phyloP scores from a whole-genome alignment of 345 rosid species.

The Salix dunnii region DNA sequence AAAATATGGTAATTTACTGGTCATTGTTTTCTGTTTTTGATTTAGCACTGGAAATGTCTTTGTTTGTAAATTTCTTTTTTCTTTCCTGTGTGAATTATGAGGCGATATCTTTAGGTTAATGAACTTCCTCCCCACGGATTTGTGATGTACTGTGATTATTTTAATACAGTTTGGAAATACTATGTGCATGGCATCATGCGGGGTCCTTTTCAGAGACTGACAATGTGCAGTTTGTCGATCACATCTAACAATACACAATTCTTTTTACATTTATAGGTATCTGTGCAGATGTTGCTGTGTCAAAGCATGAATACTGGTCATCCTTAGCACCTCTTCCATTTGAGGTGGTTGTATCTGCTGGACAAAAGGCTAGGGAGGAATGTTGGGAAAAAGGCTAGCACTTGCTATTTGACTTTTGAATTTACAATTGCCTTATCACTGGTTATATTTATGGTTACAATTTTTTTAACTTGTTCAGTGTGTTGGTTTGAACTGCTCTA shows the following conservation, averaged over 20 bases:
- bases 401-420: conserved; percentile 6
- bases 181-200: neutral
- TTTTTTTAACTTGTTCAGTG: conserved; percentile 3
- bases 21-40: conserved; percentile 2
- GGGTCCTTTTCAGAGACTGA: conserved; percentile 4
- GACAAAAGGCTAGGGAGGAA: conserved; percentile 90
- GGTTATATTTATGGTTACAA: neutral
- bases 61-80: neutral
- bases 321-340: conserved; percentile 95
- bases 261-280: conserved; percentile 48
- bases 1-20: conserved; percentile 56
- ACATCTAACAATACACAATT: conserved; percentile 8
- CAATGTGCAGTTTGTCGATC: neutral
- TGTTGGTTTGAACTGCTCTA: neutral
- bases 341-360: conserved; percentile 71
- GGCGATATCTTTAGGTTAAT: neutral
- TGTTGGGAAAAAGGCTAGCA: conserved; percentile 69
- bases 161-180: neutral
- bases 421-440: neutral
- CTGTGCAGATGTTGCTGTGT: conserved; percentile 77
- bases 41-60: neutral
- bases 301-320: conserved; percentile 90
- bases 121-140: neutral
- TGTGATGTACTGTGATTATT: neutral
- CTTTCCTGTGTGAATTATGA: conserved; percentile 3